Conservation (phyloP, 2,329 filamentous ascomycete genomes). For the Byssothecium circinans region DNA sequence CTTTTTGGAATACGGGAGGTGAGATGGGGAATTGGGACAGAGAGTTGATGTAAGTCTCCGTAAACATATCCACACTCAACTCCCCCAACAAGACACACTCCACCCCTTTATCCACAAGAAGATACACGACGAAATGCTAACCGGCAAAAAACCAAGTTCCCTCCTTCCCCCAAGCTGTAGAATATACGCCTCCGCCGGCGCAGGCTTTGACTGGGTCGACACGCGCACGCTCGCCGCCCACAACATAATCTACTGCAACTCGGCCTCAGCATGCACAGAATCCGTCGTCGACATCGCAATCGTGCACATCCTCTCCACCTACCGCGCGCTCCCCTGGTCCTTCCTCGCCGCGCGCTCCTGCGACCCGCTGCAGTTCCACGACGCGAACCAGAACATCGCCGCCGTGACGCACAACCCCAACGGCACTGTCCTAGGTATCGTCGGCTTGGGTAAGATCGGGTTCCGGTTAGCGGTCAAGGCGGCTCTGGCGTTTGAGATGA, state of each 20-base stretch:
- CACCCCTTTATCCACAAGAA: background rate
- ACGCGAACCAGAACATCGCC: slow-evolving; percentile 64
- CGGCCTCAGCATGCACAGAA: slow-evolving; percentile 69
- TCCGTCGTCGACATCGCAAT: slow-evolving; percentile 73
- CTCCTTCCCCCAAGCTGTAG: slow-evolving; percentile 55
- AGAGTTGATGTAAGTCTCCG: slow-evolving; percentile 55
- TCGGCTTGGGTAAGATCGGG: slow-evolving; percentile 66
- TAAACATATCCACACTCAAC: too few relatives aligned
- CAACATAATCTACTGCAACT: slow-evolving; percentile 73
- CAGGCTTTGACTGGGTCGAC: slow-evolving; percentile 66
- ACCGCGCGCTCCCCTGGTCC: slow-evolving; percentile 69
- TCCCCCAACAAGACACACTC: background rate
- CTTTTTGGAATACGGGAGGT: slow-evolving; percentile 66
- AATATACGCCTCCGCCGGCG: slow-evolving; percentile 62
- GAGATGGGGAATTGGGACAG: slow-evolving; percentile 67
- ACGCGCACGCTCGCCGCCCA: slow-evolving; percentile 53
- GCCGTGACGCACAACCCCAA: slow-evolving; percentile 65
- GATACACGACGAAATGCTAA: background rate
- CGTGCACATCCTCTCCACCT: slow-evolving; percentile 68
- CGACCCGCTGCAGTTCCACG: slow-evolving; percentile 52
- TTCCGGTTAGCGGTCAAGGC: slow-evolving; percentile 60
- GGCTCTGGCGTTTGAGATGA: slow-evolving; percentile 64
- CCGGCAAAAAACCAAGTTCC: slow-evolving; percentile 5
- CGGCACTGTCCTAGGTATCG: slow-evolving; percentile 62
- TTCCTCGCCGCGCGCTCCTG: slow-evolving; percentile 57